Percentiles rank a stretch among this genome's conserved stretches.
These are phyloP conservation scores for Suillus paluster DNA, from an alignment of 768 basidiomycete species.

Conservation along the genomic window DNA sequence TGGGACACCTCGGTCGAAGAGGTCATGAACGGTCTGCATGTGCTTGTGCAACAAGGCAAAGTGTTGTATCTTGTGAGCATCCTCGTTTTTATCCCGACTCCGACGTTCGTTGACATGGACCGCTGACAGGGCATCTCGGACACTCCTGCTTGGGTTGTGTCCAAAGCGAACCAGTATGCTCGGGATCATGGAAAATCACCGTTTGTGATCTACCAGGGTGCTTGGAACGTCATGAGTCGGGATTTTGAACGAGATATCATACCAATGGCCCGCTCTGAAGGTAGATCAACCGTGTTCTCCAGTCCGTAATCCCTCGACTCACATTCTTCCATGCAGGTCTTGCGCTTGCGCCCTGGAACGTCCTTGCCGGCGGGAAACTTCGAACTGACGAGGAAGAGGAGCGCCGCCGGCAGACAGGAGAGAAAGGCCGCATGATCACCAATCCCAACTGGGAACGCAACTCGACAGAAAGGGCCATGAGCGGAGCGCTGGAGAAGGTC, in stretches of 20 bases:
- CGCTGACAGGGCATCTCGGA: slow-evolving; percentile 35
- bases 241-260: slow-evolving; percentile 46
- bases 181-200: slow-evolving; percentile 42
- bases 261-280: slow-evolving; percentile 31
- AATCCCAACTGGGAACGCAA: slow-evolving; percentile 38
- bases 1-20: slow-evolving; percentile 46
- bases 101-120: neutral
- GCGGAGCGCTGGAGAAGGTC: slow-evolving; percentile 42
- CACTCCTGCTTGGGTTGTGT: slow-evolving; percentile 43
- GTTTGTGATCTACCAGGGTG: slow-evolving; percentile 48
- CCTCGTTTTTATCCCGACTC: slow-evolving; percentile 20
- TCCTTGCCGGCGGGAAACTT: slow-evolving; percentile 29
- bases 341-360: slow-evolving; percentile 51
- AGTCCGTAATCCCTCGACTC: slow-evolving; percentile 5
- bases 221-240: slow-evolving; percentile 34
- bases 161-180: slow-evolving; percentile 43
- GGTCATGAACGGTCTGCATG: slow-evolving; percentile 44
- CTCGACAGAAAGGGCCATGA: slow-evolving; percentile 43
- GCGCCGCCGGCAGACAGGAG: slow-evolving; percentile 23
- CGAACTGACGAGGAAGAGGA: slow-evolving; percentile 32
- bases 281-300: slow-evolving; percentile 36
- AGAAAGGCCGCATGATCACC: slow-evolving; percentile 26
- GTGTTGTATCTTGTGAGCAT: slow-evolving; percentile 39
- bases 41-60: slow-evolving; percentile 42
- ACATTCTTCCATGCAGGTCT: slow-evolving; percentile 29